These are phyloP conservation scores for Rhododendron kiyosumense DNA, from an alignment of 148 eudicot species.

Conservation along the genomic window DNA sequence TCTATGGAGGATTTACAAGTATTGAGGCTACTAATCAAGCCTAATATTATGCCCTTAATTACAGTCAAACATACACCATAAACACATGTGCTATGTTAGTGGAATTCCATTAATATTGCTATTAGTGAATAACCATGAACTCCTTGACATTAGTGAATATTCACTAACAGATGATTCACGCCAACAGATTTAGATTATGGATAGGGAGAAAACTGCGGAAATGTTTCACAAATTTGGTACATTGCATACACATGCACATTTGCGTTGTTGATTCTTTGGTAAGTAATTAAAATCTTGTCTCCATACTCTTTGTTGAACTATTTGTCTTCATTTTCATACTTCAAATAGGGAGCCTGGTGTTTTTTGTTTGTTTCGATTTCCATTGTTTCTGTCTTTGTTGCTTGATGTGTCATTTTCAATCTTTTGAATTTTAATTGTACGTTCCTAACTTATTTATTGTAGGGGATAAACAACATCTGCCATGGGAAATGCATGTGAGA, in stretches of 20 bases:
- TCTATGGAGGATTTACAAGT: no score
- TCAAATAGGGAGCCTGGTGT: constrained; percentile 4
- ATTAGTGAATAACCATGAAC: no score
- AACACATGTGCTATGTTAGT: no score
- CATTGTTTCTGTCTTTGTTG: not conserved
- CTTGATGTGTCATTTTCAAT: not conserved
- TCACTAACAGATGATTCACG: no score
- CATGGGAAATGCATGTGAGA: constrained; percentile 96
- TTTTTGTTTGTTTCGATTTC: not conserved
- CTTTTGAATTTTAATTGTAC: not conserved
- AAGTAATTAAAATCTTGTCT: not conserved
- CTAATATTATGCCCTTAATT: no score
- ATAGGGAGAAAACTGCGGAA: not conserved
- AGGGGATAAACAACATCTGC: constrained; percentile 94
- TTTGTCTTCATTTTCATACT: constrained; percentile 1
- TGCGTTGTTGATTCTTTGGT: no score
- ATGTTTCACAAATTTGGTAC: not conserved
- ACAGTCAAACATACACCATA: no score
- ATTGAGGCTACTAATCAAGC: no score
- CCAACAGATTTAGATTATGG: no score
- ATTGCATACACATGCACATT: not conserved
- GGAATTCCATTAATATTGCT: no score
- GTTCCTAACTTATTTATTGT: constrained; percentile 15
- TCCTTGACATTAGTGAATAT: no score
- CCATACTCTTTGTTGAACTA: not conserved